A percentile compares a stretch with the other conserved stretches of the same genome.
These are phyloP conservation scores for Eucalyptus albens DNA, from an alignment of 345 rosid genomes.

Conservation along the genomic window DNA sequence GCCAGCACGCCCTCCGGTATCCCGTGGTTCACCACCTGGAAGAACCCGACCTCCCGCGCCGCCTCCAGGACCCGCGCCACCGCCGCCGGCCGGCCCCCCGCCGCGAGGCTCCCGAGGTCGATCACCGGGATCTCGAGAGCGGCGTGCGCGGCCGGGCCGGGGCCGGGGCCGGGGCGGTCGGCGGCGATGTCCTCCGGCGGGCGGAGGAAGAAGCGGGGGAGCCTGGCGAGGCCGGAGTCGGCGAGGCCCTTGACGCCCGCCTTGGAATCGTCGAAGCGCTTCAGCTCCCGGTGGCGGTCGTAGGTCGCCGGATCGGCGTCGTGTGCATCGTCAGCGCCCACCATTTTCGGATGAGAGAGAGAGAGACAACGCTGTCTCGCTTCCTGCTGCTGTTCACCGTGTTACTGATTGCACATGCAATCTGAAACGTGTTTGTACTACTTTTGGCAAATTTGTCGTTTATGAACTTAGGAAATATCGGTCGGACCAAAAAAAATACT, in stretches of 20 bases:
- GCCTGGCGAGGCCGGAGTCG: constrained; percentile 8
- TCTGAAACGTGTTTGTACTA: not conserved
- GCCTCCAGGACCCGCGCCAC: constrained; percentile 3
- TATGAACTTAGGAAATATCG: not conserved
- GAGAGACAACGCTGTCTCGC: not conserved
- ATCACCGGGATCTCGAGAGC: not conserved
- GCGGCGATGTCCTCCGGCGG: not conserved
- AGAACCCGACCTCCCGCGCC: constrained; percentile 17
- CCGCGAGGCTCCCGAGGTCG: not conserved
- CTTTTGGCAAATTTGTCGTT: not conserved
- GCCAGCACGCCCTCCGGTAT: not conserved
- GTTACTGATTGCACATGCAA: not conserved
- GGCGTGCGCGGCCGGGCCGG: not conserved
- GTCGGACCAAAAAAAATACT: not conserved
- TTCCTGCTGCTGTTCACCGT: accelerated
- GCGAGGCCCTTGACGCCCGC: constrained; percentile 23
- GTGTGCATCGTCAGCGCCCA: not conserved
- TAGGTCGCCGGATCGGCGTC: not conserved
- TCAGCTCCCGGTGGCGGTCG: constrained; percentile 5
- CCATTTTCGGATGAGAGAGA: not conserved
- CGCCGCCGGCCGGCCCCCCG: not conserved
- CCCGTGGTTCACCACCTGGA: constrained; percentile 20
- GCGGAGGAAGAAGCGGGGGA: constrained; percentile 8
- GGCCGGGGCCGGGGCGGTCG: not conserved
- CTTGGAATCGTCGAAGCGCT: constrained; percentile 16